Evolutionary conservation across 768 basidiomycete genomes (phyloP).

Genomic region (Aureoboletus auriporus): DNA sequence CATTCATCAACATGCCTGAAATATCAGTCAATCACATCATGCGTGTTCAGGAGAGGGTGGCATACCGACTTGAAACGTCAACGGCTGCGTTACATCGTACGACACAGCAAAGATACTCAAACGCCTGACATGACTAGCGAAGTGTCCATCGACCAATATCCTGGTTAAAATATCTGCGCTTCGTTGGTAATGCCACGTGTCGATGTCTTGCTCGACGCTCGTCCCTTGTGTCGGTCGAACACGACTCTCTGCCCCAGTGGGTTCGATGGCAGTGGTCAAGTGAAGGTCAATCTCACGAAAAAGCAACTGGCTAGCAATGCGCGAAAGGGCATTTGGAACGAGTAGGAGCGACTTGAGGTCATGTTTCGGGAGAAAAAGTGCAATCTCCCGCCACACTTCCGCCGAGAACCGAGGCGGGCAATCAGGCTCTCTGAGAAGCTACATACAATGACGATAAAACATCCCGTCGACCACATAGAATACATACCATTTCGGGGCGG

Average conservation of each 20-base stretch:
- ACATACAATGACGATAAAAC: constrained; percentile 7
- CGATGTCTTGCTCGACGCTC: constrained; percentile 30
- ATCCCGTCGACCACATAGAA: background rate
- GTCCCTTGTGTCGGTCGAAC: constrained; percentile 13
- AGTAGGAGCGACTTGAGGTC: constrained; percentile 64
- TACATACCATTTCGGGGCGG: constrained; percentile 53
- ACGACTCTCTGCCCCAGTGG: constrained; percentile 12
- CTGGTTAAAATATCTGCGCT: constrained; percentile 69
- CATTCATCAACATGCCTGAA: constrained; percentile 65
- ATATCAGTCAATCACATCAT: background rate
- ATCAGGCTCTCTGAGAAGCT: constrained; percentile 35
- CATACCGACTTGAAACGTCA: constrained; percentile 64
- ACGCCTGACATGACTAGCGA: constrained; percentile 55
- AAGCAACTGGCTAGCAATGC: constrained; percentile 63
- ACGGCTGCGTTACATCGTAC: constrained; percentile 43
- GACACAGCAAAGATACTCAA: constrained; percentile 55
- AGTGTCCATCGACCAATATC: constrained; percentile 56
- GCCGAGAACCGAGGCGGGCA: constrained; percentile 54
- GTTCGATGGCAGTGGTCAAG: constrained; percentile 41
- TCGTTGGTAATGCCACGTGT: constrained; percentile 50
- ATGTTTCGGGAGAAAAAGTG: constrained; percentile 52
- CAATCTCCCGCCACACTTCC: constrained; percentile 73
- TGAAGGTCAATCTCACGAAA: constrained; percentile 64
- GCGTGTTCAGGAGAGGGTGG: background rate
- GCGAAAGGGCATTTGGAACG: constrained; percentile 63